Evolutionary conservation across 2,329 filamentous ascomycete species (phyloP), one percentile per base, ranked within the genome.

Genomic region (Diaporthe longicolla): DNA sequence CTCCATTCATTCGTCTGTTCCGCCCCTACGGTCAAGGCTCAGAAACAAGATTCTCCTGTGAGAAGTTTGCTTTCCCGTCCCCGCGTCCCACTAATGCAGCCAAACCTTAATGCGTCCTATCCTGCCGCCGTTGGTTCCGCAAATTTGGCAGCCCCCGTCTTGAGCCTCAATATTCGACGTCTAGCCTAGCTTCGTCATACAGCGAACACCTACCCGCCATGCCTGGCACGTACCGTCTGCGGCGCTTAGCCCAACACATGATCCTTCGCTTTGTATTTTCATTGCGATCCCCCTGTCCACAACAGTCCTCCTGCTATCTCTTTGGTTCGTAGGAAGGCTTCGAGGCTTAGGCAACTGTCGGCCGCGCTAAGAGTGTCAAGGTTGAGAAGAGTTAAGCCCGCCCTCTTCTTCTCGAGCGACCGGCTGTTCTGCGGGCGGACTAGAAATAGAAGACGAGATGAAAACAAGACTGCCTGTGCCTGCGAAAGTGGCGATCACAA

Each of bases 31-130:
- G 54, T 59, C 35, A 48, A 50, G 52, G 54, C 68, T 48, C 54
- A 70, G 68, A 70, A 58, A 59, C 68, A 70, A 70, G 54, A 70
- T 70, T 59, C 54, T 58, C 68, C 54, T 68, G 63, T 68, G 48
- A 68, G 32, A 68, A 68, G 32, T 68, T 68, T 68, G 68, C 54
- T 57, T 52, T 52, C 29, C 52, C 69, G 48, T 52, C 55, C 69
- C 55, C 57, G 70, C 70, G 45, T 63, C 70, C 57, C 70, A 63
- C 70, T 63, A 63, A 63, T 71, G 70, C 70, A 63, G 50, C 48
- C 57, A 63, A 71, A 63, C 70, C 70, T 71, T 71, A 63, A 71
- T 63, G 57, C 58, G n/a, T 63, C 57, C 40, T 68, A 9, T 68
- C 63, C 63, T 54, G 48, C 32, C 63, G 48, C 63, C 63, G 63